Conservation (phyloP, 257 asterid genomes). For the Nicotiana obtusifolia region DNA sequence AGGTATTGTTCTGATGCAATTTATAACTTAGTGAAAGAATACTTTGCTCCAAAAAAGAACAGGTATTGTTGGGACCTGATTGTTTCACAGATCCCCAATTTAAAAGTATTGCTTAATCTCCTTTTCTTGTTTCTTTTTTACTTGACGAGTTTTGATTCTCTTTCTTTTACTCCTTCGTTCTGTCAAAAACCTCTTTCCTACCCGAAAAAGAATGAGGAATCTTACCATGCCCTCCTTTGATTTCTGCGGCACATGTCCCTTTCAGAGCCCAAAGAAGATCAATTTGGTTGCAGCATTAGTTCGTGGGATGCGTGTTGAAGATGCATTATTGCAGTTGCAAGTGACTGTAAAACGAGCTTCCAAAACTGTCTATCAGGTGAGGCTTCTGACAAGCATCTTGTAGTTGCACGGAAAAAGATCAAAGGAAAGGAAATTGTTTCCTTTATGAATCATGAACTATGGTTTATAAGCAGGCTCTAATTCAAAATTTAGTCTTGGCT, state of each 20-base stretch:
- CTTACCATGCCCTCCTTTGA: background rate
- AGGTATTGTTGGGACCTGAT: too few relatives aligned
- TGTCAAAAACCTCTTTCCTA: background rate
- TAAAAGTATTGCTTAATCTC: background rate
- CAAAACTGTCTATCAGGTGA: constrained; percentile 90
- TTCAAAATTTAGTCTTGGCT: too few relatives aligned
- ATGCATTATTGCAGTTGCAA: constrained; percentile 92
- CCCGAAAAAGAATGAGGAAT: background rate
- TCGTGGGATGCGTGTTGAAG: constrained; percentile 98
- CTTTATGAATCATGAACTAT: background rate
- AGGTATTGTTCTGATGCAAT: too few relatives aligned
- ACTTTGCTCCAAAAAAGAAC: too few relatives aligned
- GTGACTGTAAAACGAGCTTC: constrained; percentile 88
- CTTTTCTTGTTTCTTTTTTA: too few relatives aligned
- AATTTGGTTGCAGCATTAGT: constrained; percentile 90
- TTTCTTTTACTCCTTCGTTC: background rate
- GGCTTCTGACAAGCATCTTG: background rate
- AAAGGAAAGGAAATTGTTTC: background rate
- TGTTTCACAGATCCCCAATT: too few relatives aligned
- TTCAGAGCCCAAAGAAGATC: constrained; percentile 91
- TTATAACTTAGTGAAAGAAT: too few relatives aligned
- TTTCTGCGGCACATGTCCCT: background rate
- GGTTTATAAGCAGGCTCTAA: too few relatives aligned
- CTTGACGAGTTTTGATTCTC: background rate
- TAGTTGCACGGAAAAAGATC: too few relatives aligned